Conservation (phyloP, 331 rosid species). For the Quercus tomentella region DNA sequence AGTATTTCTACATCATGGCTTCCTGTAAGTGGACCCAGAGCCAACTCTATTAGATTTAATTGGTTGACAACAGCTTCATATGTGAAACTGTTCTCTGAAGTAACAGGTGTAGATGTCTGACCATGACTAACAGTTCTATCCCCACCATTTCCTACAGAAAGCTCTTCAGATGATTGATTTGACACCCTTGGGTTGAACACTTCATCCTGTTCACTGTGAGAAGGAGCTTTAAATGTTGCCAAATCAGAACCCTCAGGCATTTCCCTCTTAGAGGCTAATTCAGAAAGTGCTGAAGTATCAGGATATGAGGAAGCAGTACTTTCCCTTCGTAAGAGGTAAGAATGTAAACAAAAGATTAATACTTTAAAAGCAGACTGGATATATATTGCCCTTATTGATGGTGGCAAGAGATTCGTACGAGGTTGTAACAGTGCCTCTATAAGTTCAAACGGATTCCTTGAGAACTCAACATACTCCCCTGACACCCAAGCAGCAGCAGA, state of each 20-base stretch:
- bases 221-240: slow-evolving; percentile 30
- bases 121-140: slow-evolving; percentile 22
- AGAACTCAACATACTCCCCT: slow-evolving; percentile 75
- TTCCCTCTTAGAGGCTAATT: slow-evolving; percentile 23
- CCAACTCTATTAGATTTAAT: slow-evolving; percentile 51
- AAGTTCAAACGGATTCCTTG: slow-evolving; percentile 61
- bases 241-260: slow-evolving; percentile 27
- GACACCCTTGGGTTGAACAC: slow-evolving; percentile 49
- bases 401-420: slow-evolving; percentile 75
- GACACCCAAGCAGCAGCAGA: slow-evolving; percentile 89
- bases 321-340: slow-evolving; percentile 48
- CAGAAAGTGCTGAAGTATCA: slow-evolving; percentile 28
- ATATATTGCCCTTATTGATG: slow-evolving; percentile 67
- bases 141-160: slow-evolving; percentile 24
- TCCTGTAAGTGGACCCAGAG: slow-evolving; percentile 47
- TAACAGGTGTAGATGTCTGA: slow-evolving; percentile 24
- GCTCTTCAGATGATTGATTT: slow-evolving; percentile 36
- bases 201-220: slow-evolving; percentile 33
- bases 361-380: slow-evolving; percentile 77
- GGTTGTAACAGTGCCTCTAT: slow-evolving; percentile 91
- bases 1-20: slow-evolving; percentile 76
- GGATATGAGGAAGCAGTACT: slow-evolving; percentile 17
- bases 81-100: slow-evolving; percentile 27
- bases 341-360: slow-evolving; percentile 52
- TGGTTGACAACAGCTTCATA: slow-evolving; percentile 44